A percentile compares a stretch with the other conserved stretches of the same genome.
Conservation (phyloP, 192 early-diverging fungal genomes). For the Coemansia reversa region DNA sequence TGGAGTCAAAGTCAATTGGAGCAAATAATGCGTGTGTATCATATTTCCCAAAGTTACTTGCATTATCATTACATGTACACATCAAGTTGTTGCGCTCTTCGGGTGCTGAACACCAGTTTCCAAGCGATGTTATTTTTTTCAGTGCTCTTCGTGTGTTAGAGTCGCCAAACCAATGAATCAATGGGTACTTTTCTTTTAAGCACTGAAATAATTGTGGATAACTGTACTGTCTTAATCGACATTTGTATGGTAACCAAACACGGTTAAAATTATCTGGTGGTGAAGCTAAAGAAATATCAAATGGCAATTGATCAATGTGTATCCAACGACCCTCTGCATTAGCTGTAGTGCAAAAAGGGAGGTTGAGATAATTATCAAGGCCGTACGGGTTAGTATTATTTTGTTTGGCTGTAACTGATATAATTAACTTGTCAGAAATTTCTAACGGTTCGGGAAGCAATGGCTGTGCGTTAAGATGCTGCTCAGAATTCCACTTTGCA, state of each 20-base stretch:
- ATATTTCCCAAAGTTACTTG: slow-evolving; percentile 23
- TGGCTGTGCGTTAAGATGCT: slow-evolving; percentile 21
- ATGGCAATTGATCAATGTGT: slow-evolving; percentile 12
- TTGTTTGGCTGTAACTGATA: not conserved
- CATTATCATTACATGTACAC: slow-evolving; percentile 53
- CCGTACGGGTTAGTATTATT: not conserved
- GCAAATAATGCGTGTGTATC: slow-evolving; percentile 13
- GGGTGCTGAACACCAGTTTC: slow-evolving; percentile 37
- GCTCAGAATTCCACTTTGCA: slow-evolving; percentile 51
- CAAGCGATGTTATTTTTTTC: slow-evolving; percentile 43
- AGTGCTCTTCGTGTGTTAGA: slow-evolving; percentile 51
- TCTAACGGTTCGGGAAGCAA: slow-evolving; percentile 22
- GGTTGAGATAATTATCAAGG: slow-evolving; percentile 27
- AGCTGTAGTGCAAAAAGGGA: slow-evolving; percentile 38
- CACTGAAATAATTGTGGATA: slow-evolving; percentile 46
- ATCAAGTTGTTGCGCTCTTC: slow-evolving; percentile 6
- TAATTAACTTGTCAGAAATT: not conserved
- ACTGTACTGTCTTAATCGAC: slow-evolving; percentile 24
- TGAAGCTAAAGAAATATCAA: not conserved
- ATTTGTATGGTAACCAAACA: slow-evolving; percentile 54
- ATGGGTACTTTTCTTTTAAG: slow-evolving; percentile 29
- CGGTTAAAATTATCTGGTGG: slow-evolving; percentile 18
- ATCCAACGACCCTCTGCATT: slow-evolving; percentile 51
- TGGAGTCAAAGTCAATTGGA: slow-evolving; percentile 20
- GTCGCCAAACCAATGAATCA: slow-evolving; percentile 50